Evolutionary conservation across 495 filamentous ascomycete species (phyloP).

Genomic region (Podospora tetraspora): DNA sequence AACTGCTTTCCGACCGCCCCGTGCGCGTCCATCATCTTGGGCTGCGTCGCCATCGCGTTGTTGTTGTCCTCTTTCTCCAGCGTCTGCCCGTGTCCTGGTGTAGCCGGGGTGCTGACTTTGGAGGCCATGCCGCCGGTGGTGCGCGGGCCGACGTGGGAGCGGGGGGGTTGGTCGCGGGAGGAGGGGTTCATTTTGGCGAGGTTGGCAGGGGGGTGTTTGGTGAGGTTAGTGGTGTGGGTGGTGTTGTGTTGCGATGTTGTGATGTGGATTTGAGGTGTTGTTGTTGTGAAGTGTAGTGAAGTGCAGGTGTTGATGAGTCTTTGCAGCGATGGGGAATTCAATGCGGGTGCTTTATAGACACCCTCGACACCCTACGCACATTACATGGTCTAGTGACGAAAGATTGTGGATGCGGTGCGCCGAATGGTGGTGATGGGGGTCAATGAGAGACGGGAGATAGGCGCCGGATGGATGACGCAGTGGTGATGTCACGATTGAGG

Average conservation of each 20-base stretch:
- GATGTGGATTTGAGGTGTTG: too few species aligned
- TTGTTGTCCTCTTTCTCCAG: conserved; percentile 14
- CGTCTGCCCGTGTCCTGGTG: not conserved
- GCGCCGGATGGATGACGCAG: not conserved
- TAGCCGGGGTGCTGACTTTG: conserved; percentile 17
- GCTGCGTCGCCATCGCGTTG: conserved; percentile 5
- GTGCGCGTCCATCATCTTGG: conserved; percentile 31
- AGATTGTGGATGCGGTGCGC: not conserved
- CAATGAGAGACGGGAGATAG: not conserved
- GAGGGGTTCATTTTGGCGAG: conserved; percentile 7
- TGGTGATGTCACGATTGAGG: conserved; percentile 2
- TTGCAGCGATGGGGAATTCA: not conserved
- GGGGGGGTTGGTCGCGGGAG: conserved; percentile 3
- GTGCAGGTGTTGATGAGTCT: not conserved
- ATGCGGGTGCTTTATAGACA: not conserved
- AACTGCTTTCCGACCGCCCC: conserved; percentile 39
- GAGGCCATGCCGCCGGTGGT: conserved; percentile 22
- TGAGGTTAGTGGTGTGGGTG: too few species aligned
- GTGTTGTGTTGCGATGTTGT: not conserved
- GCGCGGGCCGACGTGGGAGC: conserved; percentile 19
- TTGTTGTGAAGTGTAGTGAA: not conserved
- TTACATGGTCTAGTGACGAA: not conserved
- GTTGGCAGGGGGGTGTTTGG: conserved; percentile 2
- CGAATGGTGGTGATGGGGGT: not conserved
- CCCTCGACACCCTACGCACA: too few species aligned